Base-by-base conservation (phyloP, 2,329 filamentous ascomycete species). In the Exophiala dermatitidis region DNA sequence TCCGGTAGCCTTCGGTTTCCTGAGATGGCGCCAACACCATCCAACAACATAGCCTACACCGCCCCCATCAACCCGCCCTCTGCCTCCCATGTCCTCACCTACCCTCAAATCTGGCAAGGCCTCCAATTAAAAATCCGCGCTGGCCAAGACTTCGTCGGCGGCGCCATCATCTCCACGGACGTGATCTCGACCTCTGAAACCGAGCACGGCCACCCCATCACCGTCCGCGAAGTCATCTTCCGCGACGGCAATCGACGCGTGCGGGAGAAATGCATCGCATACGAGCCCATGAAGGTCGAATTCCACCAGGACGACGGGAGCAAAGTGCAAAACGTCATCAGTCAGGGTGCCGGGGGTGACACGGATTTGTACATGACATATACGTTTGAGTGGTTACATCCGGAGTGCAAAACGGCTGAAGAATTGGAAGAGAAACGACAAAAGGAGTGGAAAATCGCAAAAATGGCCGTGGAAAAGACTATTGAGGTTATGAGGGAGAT, bases 301-400 rank as follows among this genome's bases (percentile, higher is more conserved):
- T 66, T 67, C 42, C 54, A 60, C 38, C 62, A 64, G 52, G 42
- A 49, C 5, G 50, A 63, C 46, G 60, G 62, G 34, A 63, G 63
- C 46, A 61, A 56, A 45, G 61, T 68, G 9, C 54, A 59, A 42
- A 69, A 69, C 47, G 59, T 67, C 33, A 58, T 70, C 37, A 68
- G 65, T 29, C 60, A 68, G 8, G 68, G 68, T 2, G 57, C 59
- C 0, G 60, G 59, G 6, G 67, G 66, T 4, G 66, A 68, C 12
- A 26, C 5, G 4, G 38, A 41, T 5, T 42, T 72, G n/a, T 68
- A 66, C 46, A 62, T 73, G 64, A 73, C 70, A 1, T 73, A 71
- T 60, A 64, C 66, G 2, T 72, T 72, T 56, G 68, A 72, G 47
- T 72, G 69, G 68, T 60, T 64, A 46, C 68, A 69, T 58, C 64